Evolutionary conservation across 345 rosid genomes (phyloP).

Genomic region (Hibiscus mutabilis): DNA sequence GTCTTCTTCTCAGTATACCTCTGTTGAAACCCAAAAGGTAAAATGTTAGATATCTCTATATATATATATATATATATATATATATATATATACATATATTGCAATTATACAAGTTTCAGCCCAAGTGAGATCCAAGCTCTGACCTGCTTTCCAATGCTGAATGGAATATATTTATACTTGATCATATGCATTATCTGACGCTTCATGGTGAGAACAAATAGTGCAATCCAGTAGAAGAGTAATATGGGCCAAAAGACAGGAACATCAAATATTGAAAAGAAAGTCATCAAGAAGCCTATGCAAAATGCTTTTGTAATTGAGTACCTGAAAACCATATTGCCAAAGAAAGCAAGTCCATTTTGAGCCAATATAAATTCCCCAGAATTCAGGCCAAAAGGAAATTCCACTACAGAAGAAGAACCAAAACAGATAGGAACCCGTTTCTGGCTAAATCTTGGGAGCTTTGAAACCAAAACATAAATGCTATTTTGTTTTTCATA

Average conservation of each 20-base stretch:
- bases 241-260: constrained; percentile 83
- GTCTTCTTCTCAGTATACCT: constrained; percentile 31
- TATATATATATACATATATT: background rate
- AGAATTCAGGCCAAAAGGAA: background rate
- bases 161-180: constrained; percentile 58
- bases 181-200: constrained; percentile 70
- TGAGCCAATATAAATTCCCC: background rate
- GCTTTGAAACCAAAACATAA: background rate
- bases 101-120: background rate
- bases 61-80: too few species aligned
- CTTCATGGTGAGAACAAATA: constrained; percentile 65
- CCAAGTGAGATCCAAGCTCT: background rate
- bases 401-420: background rate
- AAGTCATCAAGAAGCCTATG: constrained; percentile 59
- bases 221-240: constrained; percentile 58
- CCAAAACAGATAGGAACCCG: background rate
- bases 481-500: background rate
- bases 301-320: constrained; percentile 64
- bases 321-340: constrained; percentile 28
- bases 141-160: constrained; percentile 69
- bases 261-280: constrained; percentile 64
- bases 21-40: constrained; percentile 20
- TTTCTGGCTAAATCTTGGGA: background rate
- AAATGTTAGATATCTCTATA: too few species aligned
- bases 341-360: background rate